Evolutionary conservation across 1,139 yeast species (phyloP).

Genomic region (Hemisphaericaspora subhashii): DNA sequence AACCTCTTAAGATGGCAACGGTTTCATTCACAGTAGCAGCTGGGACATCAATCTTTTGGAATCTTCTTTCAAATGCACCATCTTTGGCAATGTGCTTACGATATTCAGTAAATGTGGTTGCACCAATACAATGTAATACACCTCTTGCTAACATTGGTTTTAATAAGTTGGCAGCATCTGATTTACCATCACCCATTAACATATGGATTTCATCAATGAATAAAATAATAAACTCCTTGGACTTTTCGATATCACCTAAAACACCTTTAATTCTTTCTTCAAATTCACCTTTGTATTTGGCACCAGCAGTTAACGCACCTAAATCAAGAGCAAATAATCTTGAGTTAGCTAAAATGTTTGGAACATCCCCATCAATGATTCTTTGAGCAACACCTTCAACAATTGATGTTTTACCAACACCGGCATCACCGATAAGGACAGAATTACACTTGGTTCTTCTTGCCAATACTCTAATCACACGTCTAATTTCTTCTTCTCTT

Average conservation of each 20-base stretch:
- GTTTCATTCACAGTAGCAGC: constrained; percentile 94
- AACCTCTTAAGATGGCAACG: constrained; percentile 92
- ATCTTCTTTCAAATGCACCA: constrained; percentile 98
- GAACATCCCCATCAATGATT: constrained; percentile 93
- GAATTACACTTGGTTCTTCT: constrained; percentile 97
- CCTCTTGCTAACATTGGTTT: constrained; percentile 99
- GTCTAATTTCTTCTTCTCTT: constrained; percentile 95
- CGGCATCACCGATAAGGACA: constrained; percentile 96
- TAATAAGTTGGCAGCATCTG: constrained; percentile 93
- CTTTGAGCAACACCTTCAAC: constrained; percentile 99
- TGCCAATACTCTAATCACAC: constrained; percentile 90
- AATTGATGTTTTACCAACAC: constrained; percentile 98
- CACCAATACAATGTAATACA: constrained; percentile 94
- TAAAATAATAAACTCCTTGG: constrained; percentile 80
- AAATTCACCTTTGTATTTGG: constrained; percentile 97
- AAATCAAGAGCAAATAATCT: constrained; percentile 84
- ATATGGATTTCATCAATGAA: constrained; percentile 97
- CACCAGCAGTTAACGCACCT: constrained; percentile 97
- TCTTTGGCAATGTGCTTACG: constrained; percentile 91
- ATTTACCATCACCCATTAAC: constrained; percentile 97
- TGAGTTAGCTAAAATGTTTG: constrained; percentile 77
- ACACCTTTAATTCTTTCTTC: constrained; percentile 98
- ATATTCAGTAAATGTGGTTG: constrained; percentile 93
- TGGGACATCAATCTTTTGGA: constrained; percentile 93
- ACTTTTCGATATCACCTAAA: constrained; percentile 85